Conservation (phyloP, 805 yeast species). For the Candida insectalens region DNA sequence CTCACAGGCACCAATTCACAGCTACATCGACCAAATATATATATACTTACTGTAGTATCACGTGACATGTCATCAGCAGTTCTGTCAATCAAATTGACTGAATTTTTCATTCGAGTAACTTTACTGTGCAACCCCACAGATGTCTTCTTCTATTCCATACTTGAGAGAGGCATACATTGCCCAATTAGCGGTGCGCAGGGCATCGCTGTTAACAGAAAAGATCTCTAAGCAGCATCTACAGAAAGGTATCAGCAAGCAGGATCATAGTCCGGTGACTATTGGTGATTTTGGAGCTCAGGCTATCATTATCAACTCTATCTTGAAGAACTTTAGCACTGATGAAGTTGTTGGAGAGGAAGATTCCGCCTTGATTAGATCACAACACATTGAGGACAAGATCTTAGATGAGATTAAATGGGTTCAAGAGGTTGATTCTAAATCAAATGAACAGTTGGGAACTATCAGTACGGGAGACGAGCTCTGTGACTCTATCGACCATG, state of each 20-base stretch:
- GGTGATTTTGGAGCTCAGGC: constrained; percentile 98
- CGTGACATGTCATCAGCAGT: no score
- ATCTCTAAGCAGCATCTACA: constrained; percentile 47
- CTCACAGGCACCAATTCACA: no score
- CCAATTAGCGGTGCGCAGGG: constrained; percentile 82
- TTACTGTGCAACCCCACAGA: neutral
- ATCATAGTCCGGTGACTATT: constrained; percentile 88
- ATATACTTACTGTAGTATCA: no score
- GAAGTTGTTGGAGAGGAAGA: constrained; percentile 93
- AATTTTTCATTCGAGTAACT: no score
- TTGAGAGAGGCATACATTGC: constrained; percentile 70
- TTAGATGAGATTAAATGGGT: constrained; percentile 47
- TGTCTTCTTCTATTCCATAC: constrained; percentile 23
- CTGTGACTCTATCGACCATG: constrained; percentile 63
- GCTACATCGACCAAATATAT: no score
- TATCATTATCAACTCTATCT: constrained; percentile 74
- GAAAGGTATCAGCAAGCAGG: constrained; percentile 64
- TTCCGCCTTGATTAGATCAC: constrained; percentile 53
- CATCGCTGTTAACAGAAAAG: constrained; percentile 63
- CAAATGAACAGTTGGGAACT: constrained; percentile 27
- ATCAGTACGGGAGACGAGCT: constrained; percentile 39
- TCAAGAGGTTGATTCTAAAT: constrained; percentile 33
- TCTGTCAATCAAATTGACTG: no score
- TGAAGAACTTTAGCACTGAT: constrained; percentile 72
- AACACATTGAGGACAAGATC: constrained; percentile 44